Base-by-base conservation (phyloP, 2,329 filamentous ascomycete species). In the Fusarium cicatricum region DNA sequence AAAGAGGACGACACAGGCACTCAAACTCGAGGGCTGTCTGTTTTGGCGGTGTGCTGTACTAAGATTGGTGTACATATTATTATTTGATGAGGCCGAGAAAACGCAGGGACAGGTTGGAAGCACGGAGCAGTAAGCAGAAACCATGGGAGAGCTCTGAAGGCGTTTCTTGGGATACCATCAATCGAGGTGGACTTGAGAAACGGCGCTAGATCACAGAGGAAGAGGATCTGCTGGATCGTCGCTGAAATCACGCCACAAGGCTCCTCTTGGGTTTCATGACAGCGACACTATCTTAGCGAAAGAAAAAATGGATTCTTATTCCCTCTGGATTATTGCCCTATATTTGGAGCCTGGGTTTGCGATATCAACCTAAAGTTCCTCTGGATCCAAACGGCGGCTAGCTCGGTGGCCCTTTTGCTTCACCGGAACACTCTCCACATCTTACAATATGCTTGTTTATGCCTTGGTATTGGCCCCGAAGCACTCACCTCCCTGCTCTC, bases 151-250 rank as follows among this genome's bases (percentile, higher is more conserved):
- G 19, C n/a, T n/a, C n/a, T 14, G 43, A 21, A 36, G 41, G 48
- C 36, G 53, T 32, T 26, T 51, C 43, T 52, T 21, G 38, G 46
- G 28, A 52, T 54, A 31, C 16, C 40, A 62, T 58, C 42, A 52
- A 53, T 42, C 32, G 28, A 23, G 55, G 47, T 34, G 38, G 40
- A 49, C 37, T 60, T 57, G 47, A 52, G 29, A 48, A 42, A 47
- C 60, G 21, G 52, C 60, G 55, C 60, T 63, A 63, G 60, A 47
- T 64, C 45, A 56, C 38, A 53, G 34, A 64, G 45, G 55, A 57
- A 36, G 46, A 60, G 39, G 60, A 64, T 63, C 60, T 63, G 60
- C 60, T 63, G 33, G 55, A 64, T 57, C 52, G 56, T 41, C 60
- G 47, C 38, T 41, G 59, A 23, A 57, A 64, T 64, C 60, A 63